Conservation (phyloP, 768 basidiomycete species). For the Multifurca ochricompacta region DNA sequence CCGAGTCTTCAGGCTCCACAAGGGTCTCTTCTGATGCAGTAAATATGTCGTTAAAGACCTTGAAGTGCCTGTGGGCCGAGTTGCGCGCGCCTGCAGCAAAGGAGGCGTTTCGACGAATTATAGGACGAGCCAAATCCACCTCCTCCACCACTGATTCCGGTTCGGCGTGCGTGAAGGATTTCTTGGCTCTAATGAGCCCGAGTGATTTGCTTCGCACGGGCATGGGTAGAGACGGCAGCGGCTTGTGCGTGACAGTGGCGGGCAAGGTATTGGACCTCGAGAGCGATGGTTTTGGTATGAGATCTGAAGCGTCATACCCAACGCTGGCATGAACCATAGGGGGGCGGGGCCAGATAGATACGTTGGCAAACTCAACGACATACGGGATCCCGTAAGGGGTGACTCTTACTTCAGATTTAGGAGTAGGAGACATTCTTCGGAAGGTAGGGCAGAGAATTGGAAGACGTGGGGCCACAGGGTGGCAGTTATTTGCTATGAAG, state of each 20-base stretch:
- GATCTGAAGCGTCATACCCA: not conserved
- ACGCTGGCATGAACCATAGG: conserved; percentile 2
- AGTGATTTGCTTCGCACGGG: conserved; percentile 19
- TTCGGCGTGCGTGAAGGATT: not conserved
- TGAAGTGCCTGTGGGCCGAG: conserved; percentile 16
- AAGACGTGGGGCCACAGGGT: not conserved
- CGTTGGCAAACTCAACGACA: conserved; percentile 31
- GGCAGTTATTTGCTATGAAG: conserved; percentile 1
- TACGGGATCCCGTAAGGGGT: conserved; percentile 30
- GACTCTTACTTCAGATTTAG: conserved; percentile 26
- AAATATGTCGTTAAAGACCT: conserved; percentile 14
- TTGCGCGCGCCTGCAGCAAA: conserved; percentile 15
- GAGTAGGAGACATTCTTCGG: no score
- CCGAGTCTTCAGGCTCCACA: conserved; percentile 10
- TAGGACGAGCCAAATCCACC: not conserved
- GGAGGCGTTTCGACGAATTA: conserved; percentile 5
- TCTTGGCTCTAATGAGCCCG: conserved; percentile 11
- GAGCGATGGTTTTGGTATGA: not conserved
- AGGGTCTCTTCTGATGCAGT: conserved; percentile 19
- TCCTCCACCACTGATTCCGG: not conserved
- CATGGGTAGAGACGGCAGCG: conserved; percentile 13
- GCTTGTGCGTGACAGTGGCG: conserved; percentile 10
- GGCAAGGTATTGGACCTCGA: conserved; percentile 19
- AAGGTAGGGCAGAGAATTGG: not conserved
- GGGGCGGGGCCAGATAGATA: conserved; percentile 25